Conservation (phyloP, 495 filamentous ascomycete species). For the Talaromyces liani region DNA sequence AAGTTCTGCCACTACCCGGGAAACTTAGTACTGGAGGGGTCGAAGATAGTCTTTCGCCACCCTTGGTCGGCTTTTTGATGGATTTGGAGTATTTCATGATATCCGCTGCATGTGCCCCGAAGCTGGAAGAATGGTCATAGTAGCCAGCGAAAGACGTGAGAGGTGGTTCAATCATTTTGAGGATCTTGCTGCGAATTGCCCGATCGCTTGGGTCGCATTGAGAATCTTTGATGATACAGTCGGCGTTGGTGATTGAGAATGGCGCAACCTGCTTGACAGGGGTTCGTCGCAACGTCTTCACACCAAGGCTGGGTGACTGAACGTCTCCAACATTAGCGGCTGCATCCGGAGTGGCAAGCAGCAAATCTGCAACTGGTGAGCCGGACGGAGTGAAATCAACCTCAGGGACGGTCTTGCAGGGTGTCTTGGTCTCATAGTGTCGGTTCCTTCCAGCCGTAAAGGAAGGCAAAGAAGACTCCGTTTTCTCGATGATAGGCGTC, state of each 20-base stretch:
- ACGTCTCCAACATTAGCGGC: conserved; percentile 24
- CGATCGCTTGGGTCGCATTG: conserved; percentile 87
- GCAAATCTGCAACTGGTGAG: conserved; percentile 29
- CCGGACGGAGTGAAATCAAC: conserved; percentile 17
- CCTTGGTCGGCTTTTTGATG: conserved; percentile 52
- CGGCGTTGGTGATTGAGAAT: conserved; percentile 17
- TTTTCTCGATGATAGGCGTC: conserved; percentile 95
- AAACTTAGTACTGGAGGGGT: conserved; percentile 63
- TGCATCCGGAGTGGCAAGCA: conserved; percentile 25
- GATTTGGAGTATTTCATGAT: conserved; percentile 73
- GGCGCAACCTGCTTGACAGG: conserved; percentile 54
- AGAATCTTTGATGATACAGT: conserved; percentile 65
- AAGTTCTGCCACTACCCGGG: conserved; percentile 46
- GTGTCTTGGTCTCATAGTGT: conserved; percentile 64
- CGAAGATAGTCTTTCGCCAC: conserved; percentile 43
- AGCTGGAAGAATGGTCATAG: conserved; percentile 53
- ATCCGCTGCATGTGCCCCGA: conserved; percentile 56
- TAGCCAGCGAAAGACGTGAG: conserved; percentile 71
- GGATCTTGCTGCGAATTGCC: conserved; percentile 61
- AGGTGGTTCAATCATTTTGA: conserved; percentile 61
- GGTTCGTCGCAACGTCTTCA: conserved; percentile 58
- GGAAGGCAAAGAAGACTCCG: conserved; percentile 72
- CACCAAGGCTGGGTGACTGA: conserved; percentile 37
- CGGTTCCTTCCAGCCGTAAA: conserved; percentile 48
- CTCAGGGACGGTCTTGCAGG: conserved; percentile 45